These are phyloP conservation scores for Blastocystis sp. DNA, from an alignment of 352 stramenopile species.

Conservation along the genomic window DNA sequence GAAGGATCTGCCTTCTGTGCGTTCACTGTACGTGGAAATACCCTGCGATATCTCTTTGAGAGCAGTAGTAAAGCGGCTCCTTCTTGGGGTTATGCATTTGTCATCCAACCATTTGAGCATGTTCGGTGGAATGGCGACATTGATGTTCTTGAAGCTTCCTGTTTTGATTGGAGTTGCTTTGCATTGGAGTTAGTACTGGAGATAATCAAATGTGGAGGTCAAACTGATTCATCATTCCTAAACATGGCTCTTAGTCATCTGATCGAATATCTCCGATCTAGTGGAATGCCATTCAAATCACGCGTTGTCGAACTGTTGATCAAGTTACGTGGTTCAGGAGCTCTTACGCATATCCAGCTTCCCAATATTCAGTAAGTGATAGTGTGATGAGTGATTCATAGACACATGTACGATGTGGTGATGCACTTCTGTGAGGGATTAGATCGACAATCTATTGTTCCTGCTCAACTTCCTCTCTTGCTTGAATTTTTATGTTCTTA, in stretches of 20 bases:
- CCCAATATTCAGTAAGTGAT: not conserved
- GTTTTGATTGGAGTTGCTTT: constrained; percentile 59
- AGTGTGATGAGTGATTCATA: not conserved
- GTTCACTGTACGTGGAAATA: constrained; percentile 48
- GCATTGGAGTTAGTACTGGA: constrained; percentile 33
- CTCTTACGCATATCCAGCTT: not conserved
- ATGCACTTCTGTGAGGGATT: not conserved
- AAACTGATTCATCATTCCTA: constrained; percentile 27
- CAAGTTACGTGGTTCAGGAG: not conserved
- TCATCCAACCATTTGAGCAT: constrained; percentile 55
- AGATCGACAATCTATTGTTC: constrained; percentile 4
- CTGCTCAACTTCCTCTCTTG: constrained; percentile 31
- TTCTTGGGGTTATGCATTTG: constrained; percentile 58
- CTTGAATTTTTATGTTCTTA: constrained; percentile 38
- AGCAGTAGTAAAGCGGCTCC: not conserved
- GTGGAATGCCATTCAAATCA: constrained; percentile 54
- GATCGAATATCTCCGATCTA: constrained; percentile 32
- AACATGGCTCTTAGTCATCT: constrained; percentile 7
- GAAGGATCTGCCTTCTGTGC: not conserved
- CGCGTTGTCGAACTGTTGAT: constrained; percentile 49
- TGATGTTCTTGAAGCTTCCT: constrained; percentile 18
- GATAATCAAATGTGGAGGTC: not conserved
- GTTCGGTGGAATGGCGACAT: constrained; percentile 45
- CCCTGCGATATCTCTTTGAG: constrained; percentile 38
- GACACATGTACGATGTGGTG: constrained; percentile 17